A percentile compares a stretch with the other conserved stretches of the same genome.
phyloP scores from a whole-genome alignment of 225 moss, liverwort and hornwort genomes.

The Lunularia cruciata region DNA sequence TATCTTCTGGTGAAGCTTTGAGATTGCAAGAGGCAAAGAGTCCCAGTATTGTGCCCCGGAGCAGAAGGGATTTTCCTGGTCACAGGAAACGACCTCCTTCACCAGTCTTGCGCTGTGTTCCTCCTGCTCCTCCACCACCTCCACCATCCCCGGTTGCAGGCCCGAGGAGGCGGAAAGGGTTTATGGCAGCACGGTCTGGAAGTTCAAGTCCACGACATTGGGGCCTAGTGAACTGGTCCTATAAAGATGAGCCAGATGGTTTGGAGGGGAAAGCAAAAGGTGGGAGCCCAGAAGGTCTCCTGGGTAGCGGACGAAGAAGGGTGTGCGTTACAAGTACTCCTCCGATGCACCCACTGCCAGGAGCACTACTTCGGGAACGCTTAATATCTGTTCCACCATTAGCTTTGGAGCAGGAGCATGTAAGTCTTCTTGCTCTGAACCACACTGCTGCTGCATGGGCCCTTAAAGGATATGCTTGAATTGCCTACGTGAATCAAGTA shows the following conservation, averaged over 20 bases:
- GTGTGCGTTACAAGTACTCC: slow-evolving; percentile 52
- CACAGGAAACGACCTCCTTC: slow-evolving; percentile 75
- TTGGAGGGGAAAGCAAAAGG: slow-evolving; percentile 55
- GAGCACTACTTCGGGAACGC: slow-evolving; percentile 68
- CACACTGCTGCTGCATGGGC: too few relatives aligned
- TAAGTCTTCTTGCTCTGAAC: slow-evolving; percentile 20
- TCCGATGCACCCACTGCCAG: slow-evolving; percentile 65
- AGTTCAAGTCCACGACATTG: slow-evolving; percentile 92
- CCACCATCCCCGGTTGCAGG: slow-evolving; percentile 90
- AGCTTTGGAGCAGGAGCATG: slow-evolving; percentile 77
- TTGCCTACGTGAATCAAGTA: too few relatives aligned
- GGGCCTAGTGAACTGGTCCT: slow-evolving; percentile 78
- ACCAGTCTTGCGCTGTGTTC: slow-evolving; percentile 65
- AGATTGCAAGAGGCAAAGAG: slow-evolving; percentile 79
- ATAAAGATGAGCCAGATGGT: slow-evolving; percentile 70
- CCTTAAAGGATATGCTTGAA: too few relatives aligned
- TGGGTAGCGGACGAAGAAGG: slow-evolving; percentile 57
- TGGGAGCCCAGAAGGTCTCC: slow-evolving; percentile 51
- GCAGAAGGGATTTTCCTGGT: slow-evolving; percentile 55
- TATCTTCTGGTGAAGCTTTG: slow-evolving; percentile 58
- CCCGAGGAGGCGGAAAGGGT: slow-evolving; percentile 77
- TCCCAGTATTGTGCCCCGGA: slow-evolving; percentile 72
- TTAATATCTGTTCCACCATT: slow-evolving; percentile 69
- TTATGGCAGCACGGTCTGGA: slow-evolving; percentile 90
- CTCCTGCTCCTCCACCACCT: slow-evolving; percentile 90